Evolutionary conservation across 768 basidiomycete genomes (phyloP).

Genomic region (Aureoboletus auriporus): DNA sequence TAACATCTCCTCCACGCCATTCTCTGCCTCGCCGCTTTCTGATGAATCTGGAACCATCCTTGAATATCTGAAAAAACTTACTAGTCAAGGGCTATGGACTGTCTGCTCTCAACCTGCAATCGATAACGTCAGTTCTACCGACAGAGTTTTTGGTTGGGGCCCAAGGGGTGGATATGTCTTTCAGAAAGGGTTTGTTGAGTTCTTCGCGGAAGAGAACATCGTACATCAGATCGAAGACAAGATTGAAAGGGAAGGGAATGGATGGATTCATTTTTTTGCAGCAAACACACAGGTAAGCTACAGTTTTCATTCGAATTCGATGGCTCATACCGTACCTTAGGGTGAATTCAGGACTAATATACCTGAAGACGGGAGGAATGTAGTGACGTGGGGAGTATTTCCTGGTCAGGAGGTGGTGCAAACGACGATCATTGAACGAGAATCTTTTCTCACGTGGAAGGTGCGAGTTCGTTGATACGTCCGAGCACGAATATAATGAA

Average conservation of each 20-base stretch:
- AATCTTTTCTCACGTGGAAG: slow-evolving; percentile 97
- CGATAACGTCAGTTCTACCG: slow-evolving; percentile 70
- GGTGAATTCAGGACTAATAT: slow-evolving; percentile 82
- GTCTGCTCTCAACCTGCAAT: slow-evolving; percentile 95
- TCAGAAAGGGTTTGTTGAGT: slow-evolving; percentile 97
- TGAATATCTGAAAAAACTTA: slow-evolving; percentile 70
- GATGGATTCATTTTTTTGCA: slow-evolving; percentile 84
- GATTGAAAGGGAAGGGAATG: slow-evolving; percentile 49
- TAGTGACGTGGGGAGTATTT: slow-evolving; percentile 99
- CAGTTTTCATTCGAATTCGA: neutral
- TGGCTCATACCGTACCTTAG: slow-evolving; percentile 30
- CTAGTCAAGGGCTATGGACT: slow-evolving; percentile 86
- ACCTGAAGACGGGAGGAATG: slow-evolving; percentile 74
- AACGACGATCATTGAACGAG: slow-evolving; percentile 93
- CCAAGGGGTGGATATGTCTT: slow-evolving; percentile 91
- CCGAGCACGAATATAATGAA: neutral
- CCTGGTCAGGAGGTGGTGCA: slow-evolving; percentile 95
- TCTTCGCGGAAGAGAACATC: slow-evolving; percentile 69
- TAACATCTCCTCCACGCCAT: slow-evolving; percentile 75
- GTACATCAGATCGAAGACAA: slow-evolving; percentile 57
- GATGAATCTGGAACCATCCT: slow-evolving; percentile 81
- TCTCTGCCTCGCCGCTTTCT: slow-evolving; percentile 79
- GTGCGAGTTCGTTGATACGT: slow-evolving; percentile 38
- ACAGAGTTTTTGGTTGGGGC: slow-evolving; percentile 89
- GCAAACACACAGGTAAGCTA: slow-evolving; percentile 64